These are phyloP conservation scores for Isatis lusitanica DNA, from an alignment of 441 rosid genomes.

Conservation along the genomic window DNA sequence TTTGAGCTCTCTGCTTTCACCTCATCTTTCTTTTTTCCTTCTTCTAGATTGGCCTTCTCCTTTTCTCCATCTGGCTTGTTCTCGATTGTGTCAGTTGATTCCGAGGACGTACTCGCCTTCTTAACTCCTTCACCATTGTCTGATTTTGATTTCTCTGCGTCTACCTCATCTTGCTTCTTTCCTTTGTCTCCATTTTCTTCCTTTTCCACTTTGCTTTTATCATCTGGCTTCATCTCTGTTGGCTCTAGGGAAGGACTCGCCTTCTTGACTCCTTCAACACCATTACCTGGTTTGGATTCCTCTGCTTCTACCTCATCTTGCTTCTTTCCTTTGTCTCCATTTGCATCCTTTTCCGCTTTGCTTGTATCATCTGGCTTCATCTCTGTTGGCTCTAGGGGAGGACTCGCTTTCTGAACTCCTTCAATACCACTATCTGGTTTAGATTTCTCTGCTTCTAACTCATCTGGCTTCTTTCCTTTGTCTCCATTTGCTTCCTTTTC, in stretches of 20 bases:
- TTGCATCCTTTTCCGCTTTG: too few species aligned
- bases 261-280: background rate
- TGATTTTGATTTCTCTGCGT: background rate
- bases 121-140: constrained; percentile 3
- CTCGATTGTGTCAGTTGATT: background rate
- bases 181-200: background rate
- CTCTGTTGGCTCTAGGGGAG: too few species aligned
- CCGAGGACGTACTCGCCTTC: background rate
- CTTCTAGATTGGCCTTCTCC: background rate
- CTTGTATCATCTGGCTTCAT: too few species aligned
- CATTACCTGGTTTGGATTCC: background rate
- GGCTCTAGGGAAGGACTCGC: background rate
- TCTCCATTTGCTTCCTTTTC: too few species aligned
- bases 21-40: constrained; percentile 6
- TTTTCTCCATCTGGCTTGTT: constrained; percentile 11
- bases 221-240: background rate
- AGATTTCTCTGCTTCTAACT: too few species aligned
- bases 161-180: background rate
- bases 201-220: background rate
- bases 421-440: too few species aligned
- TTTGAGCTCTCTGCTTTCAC: background rate
- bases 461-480: too few species aligned
- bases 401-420: too few species aligned
- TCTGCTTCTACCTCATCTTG: too few species aligned
- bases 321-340: too few species aligned